phyloP scores from a whole-genome alignment of 1,139 yeast species.

The Suhomyces guaymorum region DNA sequence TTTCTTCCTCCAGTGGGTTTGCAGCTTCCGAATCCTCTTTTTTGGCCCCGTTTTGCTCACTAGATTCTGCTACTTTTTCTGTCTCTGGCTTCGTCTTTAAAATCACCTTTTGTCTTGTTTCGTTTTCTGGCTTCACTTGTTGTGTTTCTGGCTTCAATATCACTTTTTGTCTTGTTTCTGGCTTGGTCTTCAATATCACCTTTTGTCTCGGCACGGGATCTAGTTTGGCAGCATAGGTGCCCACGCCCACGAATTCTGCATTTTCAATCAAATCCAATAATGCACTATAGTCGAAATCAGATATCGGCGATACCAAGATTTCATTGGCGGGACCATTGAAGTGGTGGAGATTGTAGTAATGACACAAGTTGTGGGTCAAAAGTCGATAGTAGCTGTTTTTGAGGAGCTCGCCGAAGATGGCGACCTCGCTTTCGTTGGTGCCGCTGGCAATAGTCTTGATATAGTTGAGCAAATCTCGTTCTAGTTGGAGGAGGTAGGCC shows the following conservation, averaged over 20 bases:
- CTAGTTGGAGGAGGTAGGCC: constrained; percentile 54
- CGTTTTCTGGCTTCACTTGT: too few relatives aligned
- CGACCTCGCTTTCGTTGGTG: constrained; percentile 14
- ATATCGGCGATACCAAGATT: constrained; percentile 27
- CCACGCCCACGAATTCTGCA: constrained; percentile 5
- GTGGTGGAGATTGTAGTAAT: constrained; percentile 54
- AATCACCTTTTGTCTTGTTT: too few relatives aligned
- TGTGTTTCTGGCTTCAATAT: too few relatives aligned
- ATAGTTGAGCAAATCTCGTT: constrained; percentile 46
- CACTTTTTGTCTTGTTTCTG: too few relatives aligned
- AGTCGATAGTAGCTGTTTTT: constrained; percentile 69
- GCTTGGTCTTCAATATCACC: too few relatives aligned
- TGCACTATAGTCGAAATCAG: constrained; percentile 21
- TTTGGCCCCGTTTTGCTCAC: too few relatives aligned
- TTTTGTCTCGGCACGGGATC: too few relatives aligned
- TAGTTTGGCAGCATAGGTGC: constrained; percentile 1
- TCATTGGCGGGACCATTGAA: constrained; percentile 30
- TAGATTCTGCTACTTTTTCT: too few relatives aligned
- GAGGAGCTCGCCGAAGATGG: constrained; percentile 34
- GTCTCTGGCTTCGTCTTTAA: too few relatives aligned
- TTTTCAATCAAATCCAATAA: constrained; percentile 12
- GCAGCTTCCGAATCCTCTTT: too few relatives aligned
- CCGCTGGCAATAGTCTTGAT: constrained; percentile 18
- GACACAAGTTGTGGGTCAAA: constrained; percentile 68
- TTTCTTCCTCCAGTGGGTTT: constrained; percentile 18